Conservation (phyloP, 2,329 filamentous ascomycete genomes). For the Magnaporthiopsis incrustans region DNA sequence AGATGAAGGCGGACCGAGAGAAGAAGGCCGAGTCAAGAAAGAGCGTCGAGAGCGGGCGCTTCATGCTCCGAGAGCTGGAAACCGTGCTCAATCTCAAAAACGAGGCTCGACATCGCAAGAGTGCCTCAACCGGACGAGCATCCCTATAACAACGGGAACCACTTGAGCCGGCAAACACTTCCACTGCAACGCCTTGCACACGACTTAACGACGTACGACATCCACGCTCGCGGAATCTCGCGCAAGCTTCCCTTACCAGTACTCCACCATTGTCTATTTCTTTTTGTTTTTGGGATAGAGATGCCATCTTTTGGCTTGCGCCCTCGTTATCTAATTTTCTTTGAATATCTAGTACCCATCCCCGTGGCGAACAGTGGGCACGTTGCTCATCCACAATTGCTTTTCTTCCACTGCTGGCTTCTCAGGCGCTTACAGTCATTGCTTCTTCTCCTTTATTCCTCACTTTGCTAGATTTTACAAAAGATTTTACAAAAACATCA, state of each 20-base stretch:
- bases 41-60: slow-evolving; percentile 71
- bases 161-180: not conserved
- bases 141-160: not conserved
- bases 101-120: slow-evolving; percentile 14
- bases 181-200: not conserved
- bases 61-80: slow-evolving; percentile 89
- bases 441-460: not conserved
- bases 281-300: not conserved
- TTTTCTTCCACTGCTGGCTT: slow-evolving; percentile 3
- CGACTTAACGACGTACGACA: slow-evolving; percentile 6
- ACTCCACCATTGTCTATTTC: not conserved
- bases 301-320: not conserved
- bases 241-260: not conserved
- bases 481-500: not conserved
- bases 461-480: not conserved
- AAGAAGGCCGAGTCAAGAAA: slow-evolving; percentile 64
- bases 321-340: not conserved
- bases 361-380: not conserved
- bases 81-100: slow-evolving; percentile 61
- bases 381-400: not conserved
- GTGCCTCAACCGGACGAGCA: not conserved
- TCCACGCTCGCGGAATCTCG: no score
- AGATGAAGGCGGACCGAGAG: slow-evolving; percentile 80
- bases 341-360: not conserved
- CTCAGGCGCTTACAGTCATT: not conserved